Evolutionary conservation across 73 alveolate genomes (phyloP).

Genomic region (Durusdinium trenchii): DNA sequence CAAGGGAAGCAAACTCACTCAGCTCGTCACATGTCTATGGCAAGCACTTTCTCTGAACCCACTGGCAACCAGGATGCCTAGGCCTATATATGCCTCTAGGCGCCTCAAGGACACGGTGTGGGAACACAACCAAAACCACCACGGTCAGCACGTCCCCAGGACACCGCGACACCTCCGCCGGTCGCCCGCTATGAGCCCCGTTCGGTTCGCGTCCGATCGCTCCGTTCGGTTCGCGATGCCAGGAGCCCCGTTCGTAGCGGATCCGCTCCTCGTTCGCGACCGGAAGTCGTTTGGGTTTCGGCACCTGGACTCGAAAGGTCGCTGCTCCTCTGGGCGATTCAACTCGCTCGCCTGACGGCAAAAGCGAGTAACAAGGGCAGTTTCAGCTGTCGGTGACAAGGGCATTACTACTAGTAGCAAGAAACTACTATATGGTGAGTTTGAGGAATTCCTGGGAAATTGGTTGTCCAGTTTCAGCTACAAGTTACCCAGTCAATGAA

Average conservation of each 20-base stretch:
- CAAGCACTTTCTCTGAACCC: no score
- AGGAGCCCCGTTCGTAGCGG: not conserved
- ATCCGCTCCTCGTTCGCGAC: not conserved
- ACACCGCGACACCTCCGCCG: not conserved
- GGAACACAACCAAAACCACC: no score
- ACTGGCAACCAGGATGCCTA: no score
- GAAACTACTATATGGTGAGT: not conserved
- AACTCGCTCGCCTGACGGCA: not conserved
- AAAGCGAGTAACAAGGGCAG: not conserved
- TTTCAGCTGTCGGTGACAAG: not conserved
- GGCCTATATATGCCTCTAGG: no score
- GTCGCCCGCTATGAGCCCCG: not conserved
- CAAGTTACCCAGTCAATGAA: no score
- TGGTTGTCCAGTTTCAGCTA: no score
- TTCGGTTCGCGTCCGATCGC: not conserved
- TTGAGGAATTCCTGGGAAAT: not conserved
- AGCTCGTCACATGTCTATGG: no score
- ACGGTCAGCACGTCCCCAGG: no score
- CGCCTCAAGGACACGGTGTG: no score
- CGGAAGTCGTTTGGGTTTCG: no score
- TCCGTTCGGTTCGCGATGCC: not conserved
- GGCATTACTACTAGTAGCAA: not conserved
- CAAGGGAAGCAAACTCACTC: no score
- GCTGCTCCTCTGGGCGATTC: not conserved
- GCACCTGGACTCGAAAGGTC: constrained; percentile 33